Evolutionary conservation across 306 rosid genomes (phyloP).

Genomic region (Acacia crassicarpa): DNA sequence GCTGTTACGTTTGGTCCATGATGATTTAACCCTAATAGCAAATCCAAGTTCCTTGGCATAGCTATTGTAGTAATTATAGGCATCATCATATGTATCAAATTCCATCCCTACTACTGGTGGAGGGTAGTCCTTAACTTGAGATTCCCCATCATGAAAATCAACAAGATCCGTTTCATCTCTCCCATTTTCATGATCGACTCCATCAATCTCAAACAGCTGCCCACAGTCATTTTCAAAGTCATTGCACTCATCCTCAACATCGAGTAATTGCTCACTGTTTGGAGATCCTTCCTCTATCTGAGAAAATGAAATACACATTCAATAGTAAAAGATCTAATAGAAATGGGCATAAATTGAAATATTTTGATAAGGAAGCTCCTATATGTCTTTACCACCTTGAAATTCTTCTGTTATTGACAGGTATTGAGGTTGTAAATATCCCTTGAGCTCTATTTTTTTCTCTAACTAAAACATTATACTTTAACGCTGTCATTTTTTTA

Average conservation of each 20-base stretch:
- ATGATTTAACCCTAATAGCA: slow-evolving; percentile 92
- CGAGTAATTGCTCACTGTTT: slow-evolving; percentile 60
- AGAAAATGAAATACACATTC: slow-evolving; percentile 30
- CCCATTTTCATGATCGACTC: slow-evolving; percentile 53
- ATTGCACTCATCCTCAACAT: slow-evolving; percentile 58
- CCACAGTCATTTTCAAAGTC: slow-evolving; percentile 67
- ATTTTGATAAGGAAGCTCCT: slow-evolving; percentile 26
- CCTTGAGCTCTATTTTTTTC: not conserved
- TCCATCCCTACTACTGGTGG: slow-evolving; percentile 83
- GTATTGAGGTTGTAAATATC: slow-evolving; percentile 13
- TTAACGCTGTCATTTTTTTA: not conserved
- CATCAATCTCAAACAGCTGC: slow-evolving; percentile 63
- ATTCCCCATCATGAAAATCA: slow-evolving; percentile 54
- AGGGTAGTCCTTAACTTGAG: slow-evolving; percentile 53
- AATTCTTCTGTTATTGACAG: not conserved
- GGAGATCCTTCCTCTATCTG: slow-evolving; percentile 79
- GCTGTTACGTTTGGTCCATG: slow-evolving; percentile 97
- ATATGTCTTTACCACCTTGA: slow-evolving; percentile 1
- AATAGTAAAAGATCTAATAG: slow-evolving; percentile 24
- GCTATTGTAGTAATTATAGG: slow-evolving; percentile 82
- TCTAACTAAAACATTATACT: not conserved
- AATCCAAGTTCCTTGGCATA: slow-evolving; percentile 87
- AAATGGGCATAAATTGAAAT: slow-evolving; percentile 11
- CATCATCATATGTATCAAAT: slow-evolving; percentile 90
- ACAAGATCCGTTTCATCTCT: slow-evolving; percentile 49